Percentiles rank a stretch among this genome's conserved stretches.
phyloP scores from a whole-genome alignment of 2,329 filamentous ascomycete genomes.

The Verticillium zaregamsianum region DNA sequence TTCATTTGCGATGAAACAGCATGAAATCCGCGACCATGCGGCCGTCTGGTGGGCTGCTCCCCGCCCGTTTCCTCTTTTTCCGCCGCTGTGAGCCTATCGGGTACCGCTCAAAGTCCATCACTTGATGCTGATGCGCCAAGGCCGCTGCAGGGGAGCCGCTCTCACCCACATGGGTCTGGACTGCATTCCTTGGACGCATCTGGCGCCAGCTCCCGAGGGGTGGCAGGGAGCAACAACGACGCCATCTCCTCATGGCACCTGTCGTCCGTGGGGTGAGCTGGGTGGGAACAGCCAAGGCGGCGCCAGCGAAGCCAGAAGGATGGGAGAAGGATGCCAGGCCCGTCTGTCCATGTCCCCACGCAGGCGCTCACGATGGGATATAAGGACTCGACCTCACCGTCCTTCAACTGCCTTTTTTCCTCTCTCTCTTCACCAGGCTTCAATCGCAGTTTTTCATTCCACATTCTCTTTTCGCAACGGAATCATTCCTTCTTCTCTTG shows the following conservation, averaged over 20 bases:
- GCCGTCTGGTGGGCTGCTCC: background rate
- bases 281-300: background rate
- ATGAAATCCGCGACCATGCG: background rate
- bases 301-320: background rate
- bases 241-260: background rate
- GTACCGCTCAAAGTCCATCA: background rate
- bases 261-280: background rate
- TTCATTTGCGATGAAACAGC: slow-evolving; percentile 3
- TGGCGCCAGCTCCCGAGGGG: background rate
- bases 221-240: background rate
- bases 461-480: slow-evolving; percentile 1
- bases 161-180: background rate
- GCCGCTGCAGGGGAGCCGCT: background rate
- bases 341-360: background rate
- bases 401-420: background rate
- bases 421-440: slow-evolving; percentile 6
- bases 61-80: background rate
- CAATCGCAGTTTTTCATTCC: slow-evolving; percentile 1
- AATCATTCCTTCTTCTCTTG: background rate
- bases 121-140: slow-evolving; percentile 2
- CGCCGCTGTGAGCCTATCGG: background rate
- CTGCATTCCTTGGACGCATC: background rate
- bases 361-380: background rate
- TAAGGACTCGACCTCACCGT: background rate
- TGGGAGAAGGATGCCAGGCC: background rate